A percentile compares a stretch with the other conserved stretches of the same genome.
phyloP scores from a whole-genome alignment of 257 asterid species.

The Forsythia viridissima region DNA sequence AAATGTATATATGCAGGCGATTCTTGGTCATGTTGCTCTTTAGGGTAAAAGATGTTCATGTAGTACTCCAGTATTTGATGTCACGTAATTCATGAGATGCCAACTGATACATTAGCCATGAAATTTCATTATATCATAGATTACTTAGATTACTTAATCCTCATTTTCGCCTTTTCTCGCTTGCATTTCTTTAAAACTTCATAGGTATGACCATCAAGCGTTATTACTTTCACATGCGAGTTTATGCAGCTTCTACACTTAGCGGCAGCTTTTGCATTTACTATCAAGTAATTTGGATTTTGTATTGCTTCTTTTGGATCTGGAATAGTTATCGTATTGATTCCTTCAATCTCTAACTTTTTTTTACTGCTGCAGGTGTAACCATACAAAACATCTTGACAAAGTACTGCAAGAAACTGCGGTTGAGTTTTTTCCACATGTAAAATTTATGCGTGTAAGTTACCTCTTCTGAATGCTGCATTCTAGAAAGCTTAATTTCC shows the following conservation, averaged over 20 bases:
- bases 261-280: constrained; percentile 90
- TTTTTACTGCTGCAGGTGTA: constrained; percentile 51
- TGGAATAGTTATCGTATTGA: not conserved
- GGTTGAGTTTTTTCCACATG: too few species aligned
- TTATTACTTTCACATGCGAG: constrained; percentile 84
- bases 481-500: too few species aligned
- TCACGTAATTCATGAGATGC: not conserved
- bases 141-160: not conserved
- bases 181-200: constrained; percentile 19
- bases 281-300: constrained; percentile 61
- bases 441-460: too few species aligned
- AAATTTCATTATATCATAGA: not conserved
- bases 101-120: constrained; percentile 1
- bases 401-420: too few species aligned
- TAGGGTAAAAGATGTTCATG: not conserved
- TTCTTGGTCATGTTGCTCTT: not conserved
- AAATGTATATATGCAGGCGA: not conserved
- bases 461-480: too few species aligned
- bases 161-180: not conserved
- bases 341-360: constrained; percentile 5
- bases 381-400: constrained; percentile 20
- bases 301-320: constrained; percentile 7
- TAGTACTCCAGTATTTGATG: not conserved
- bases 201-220: constrained; percentile 81
- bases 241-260: constrained; percentile 92